Evolutionary conservation across 2,329 filamentous ascomycete genomes (phyloP).

Genomic region (Cladosporium velox): DNA sequence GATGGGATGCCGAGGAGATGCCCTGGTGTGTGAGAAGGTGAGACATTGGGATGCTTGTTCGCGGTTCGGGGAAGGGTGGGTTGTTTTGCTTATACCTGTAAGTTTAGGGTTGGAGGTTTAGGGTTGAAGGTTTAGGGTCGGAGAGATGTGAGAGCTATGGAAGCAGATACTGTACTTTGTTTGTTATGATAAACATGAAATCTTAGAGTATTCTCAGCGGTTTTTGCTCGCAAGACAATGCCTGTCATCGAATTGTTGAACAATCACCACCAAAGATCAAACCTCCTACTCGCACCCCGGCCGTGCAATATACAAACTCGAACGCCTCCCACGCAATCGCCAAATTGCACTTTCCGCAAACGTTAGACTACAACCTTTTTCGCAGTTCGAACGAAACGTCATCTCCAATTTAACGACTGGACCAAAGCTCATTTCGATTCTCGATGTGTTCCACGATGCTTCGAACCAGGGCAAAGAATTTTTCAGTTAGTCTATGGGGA

Average conservation of each 20-base stretch:
- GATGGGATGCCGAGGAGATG: not conserved
- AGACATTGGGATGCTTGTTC: not conserved
- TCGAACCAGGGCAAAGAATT: not conserved
- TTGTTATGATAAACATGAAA: not conserved
- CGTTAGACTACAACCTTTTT: not conserved
- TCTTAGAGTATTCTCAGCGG: not conserved
- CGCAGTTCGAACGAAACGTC: not conserved
- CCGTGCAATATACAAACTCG: not conserved
- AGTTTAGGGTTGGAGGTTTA: not conserved
- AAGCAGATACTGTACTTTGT: not conserved
- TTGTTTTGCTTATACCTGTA: not conserved
- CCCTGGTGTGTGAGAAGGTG: not conserved
- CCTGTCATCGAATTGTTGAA: not conserved
- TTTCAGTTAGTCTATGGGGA: not conserved
- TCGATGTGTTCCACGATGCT: conserved; percentile 4
- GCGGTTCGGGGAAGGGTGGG: not conserved
- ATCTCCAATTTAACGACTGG: not conserved
- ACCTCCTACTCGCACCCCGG: not conserved
- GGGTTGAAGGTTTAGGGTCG: not conserved
- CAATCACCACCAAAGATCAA: not conserved
- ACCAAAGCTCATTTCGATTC: conserved; percentile 2
- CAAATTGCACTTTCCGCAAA: not conserved
- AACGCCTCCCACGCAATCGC: not conserved
- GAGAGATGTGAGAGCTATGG: not conserved
- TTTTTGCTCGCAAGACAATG: not conserved